phyloP scores from a whole-genome alignment of 306 rosid genomes.

The Prunus padus region DNA sequence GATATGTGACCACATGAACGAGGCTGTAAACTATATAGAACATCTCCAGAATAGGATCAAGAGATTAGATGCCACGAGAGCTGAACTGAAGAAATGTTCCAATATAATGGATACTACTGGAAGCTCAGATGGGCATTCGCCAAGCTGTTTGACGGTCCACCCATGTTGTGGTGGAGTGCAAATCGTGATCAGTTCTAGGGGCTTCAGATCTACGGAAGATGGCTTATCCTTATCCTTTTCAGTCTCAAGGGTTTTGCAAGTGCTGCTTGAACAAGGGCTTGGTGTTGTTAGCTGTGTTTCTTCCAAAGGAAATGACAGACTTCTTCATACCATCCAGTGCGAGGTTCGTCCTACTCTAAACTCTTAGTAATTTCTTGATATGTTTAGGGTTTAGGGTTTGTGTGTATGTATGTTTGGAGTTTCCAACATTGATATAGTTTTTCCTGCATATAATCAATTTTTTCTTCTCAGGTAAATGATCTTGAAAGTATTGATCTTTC shows the following conservation, averaged over 20 bases:
- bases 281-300: slow-evolving; percentile 42
- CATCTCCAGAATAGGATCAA: slow-evolving; percentile 42
- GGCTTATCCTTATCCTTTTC: slow-evolving; percentile 12
- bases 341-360: slow-evolving; percentile 37
- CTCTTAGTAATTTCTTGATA: neutral
- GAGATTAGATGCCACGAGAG: slow-evolving; percentile 45
- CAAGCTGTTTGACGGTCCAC: slow-evolving; percentile 29
- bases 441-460: slow-evolving; percentile 1
- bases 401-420: neutral
- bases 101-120: neutral
- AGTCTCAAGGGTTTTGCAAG: slow-evolving; percentile 36
- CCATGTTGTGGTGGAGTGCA: slow-evolving; percentile 40
- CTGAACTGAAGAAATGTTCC: slow-evolving; percentile 41
- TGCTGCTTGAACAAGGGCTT: slow-evolving; percentile 46
- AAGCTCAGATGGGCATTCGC: neutral
- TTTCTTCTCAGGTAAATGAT: slow-evolving; percentile 40
- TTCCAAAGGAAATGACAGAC: slow-evolving; percentile 42
- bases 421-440: neutral
- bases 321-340: slow-evolving; percentile 45
- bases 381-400: neutral
- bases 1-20: slow-evolving; percentile 58
- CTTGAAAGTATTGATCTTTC: slow-evolving; percentile 27
- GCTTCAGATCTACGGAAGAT: slow-evolving; percentile 22
- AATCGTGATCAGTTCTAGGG: slow-evolving; percentile 31
- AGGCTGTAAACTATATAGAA: slow-evolving; percentile 59